Base-by-base conservation (phyloP, 768 basidiomycete species). In the Podaxis mareebaensis region DNA sequence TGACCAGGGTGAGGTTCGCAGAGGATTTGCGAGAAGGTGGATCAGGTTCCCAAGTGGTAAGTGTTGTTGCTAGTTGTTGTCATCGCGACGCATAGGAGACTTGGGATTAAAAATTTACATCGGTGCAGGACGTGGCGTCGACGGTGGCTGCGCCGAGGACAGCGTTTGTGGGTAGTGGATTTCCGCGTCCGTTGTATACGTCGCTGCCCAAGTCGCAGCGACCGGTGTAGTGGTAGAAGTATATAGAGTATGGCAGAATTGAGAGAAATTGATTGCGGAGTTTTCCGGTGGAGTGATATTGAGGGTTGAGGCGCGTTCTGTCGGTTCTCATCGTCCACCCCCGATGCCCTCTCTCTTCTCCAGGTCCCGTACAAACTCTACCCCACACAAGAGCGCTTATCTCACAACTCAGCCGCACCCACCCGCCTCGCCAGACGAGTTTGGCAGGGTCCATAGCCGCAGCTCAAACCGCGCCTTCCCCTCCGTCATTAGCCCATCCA, bases 281-380 rank as follows among this genome's bases (percentile, higher is more conserved):
- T 61, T 69, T 71, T 66, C 71, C 73, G 72, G 55, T 51, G 67
- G 64, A 44, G 61, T 72, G 71, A 70, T 69, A 65, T 65, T 65
- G 67, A 66, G 65, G 65, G 68, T 64, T 68, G 49, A 52, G 36
- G 67, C 64, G 61, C 67, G 65, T 70, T 68, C 63, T 71, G 68
- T 72, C 46, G 60, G 42, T 71, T 70, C 74, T 73, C 76, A 72
- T 74, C 75, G 73, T 68, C 67, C 70, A 26, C 65, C 71, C 70
- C 71, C 81, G 77, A 90, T 91, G 89, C 88, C 84, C 79, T 88
- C 85, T 74, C 72, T 90, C 76, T 91, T 91, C 76, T 89, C 89
- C 73, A 85, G 89, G 68, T 72, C 85, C 66, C 83, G 89, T 58
- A 88, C 88, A 53, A 80, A 78, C 60, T 89, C 89, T 22, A 83